Evolutionary conservation across 371 early-diverging fungal genomes (phyloP).

Genomic region (Rhizopus delemar): DNA sequence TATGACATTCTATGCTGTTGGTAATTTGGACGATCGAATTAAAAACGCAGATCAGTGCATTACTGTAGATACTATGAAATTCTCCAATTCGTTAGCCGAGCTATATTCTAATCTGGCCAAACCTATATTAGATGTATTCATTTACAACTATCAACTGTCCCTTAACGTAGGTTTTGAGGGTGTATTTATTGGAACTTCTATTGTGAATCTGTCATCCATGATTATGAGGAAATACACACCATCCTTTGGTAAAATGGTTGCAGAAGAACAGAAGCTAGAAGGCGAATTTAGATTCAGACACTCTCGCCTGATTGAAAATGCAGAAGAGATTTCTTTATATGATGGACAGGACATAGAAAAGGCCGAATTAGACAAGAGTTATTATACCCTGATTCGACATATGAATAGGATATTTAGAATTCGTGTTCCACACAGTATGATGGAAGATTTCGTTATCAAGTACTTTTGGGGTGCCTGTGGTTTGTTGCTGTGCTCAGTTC

Average conservation of each 20-base stretch:
- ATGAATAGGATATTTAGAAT: slow-evolving; percentile 79
- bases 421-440: slow-evolving; percentile 82
- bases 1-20: slow-evolving; percentile 86
- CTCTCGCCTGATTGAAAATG: slow-evolving; percentile 82
- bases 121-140: slow-evolving; percentile 85
- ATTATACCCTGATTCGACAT: slow-evolving; percentile 76
- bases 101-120: slow-evolving; percentile 87
- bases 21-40: slow-evolving; percentile 82
- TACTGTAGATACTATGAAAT: slow-evolving; percentile 87
- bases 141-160: slow-evolving; percentile 83
- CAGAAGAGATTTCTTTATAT: slow-evolving; percentile 89
- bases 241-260: slow-evolving; percentile 86
- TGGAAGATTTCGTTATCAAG: slow-evolving; percentile 90
- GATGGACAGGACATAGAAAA: slow-evolving; percentile 78
- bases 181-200: slow-evolving; percentile 65
- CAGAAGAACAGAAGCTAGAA: slow-evolving; percentile 78
- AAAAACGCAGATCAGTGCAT: slow-evolving; percentile 90
- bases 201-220: slow-evolving; percentile 72
- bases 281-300: slow-evolving; percentile 91
- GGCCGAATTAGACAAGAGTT: slow-evolving; percentile 73
- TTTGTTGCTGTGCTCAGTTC: slow-evolving; percentile 83
- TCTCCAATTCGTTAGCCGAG: slow-evolving; percentile 74
- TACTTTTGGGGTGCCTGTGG: slow-evolving; percentile 96
- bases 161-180: slow-evolving; percentile 79
- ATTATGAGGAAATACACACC: slow-evolving; percentile 82